A percentile compares a stretch with the other conserved stretches of the same genome.
Conservation (phyloP, 768 basidiomycete genomes). For the Leccinum rimulosum region DNA sequence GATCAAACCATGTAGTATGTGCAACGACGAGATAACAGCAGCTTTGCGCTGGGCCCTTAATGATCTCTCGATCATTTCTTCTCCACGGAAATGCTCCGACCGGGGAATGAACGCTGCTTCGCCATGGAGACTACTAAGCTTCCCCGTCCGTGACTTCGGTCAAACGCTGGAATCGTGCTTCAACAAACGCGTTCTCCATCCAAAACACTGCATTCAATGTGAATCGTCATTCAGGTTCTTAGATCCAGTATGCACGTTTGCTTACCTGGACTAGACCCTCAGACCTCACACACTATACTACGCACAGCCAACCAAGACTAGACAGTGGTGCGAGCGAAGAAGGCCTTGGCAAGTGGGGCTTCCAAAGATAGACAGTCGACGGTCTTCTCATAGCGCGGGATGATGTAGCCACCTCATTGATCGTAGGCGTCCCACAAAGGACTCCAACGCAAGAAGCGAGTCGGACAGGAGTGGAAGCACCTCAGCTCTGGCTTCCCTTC, state of each 20-base stretch:
- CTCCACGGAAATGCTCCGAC: constrained; percentile 64
- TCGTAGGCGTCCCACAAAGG: neutral
- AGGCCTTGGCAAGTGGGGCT: neutral
- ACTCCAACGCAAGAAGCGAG: constrained; percentile 8
- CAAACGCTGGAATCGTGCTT: constrained; percentile 83
- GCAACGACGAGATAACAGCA: constrained; percentile 78
- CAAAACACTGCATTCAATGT: constrained; percentile 27
- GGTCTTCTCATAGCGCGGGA: constrained; percentile 1
- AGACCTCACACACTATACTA: constrained; percentile 79
- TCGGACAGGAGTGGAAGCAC: constrained; percentile 26
- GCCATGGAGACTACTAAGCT: constrained; percentile 28
- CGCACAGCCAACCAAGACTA: constrained; percentile 71
- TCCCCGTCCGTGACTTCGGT: constrained; percentile 54
- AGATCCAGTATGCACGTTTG: constrained; percentile 15
- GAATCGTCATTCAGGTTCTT: constrained; percentile 14
- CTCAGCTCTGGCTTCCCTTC: too few species aligned
- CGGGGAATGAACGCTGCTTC: constrained; percentile 42
- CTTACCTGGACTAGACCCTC: constrained; percentile 70
- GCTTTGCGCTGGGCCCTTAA: constrained; percentile 64
- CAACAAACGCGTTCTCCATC: constrained; percentile 79
- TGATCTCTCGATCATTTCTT: constrained; percentile 69
- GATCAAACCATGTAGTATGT: constrained; percentile 59
- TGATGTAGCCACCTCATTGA: constrained; percentile 14
- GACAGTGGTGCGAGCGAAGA: constrained; percentile 4
- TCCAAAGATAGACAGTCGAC: neutral